Conservation (phyloP, 148 eudicot genomes). For the Pouteria glomerata region DNA sequence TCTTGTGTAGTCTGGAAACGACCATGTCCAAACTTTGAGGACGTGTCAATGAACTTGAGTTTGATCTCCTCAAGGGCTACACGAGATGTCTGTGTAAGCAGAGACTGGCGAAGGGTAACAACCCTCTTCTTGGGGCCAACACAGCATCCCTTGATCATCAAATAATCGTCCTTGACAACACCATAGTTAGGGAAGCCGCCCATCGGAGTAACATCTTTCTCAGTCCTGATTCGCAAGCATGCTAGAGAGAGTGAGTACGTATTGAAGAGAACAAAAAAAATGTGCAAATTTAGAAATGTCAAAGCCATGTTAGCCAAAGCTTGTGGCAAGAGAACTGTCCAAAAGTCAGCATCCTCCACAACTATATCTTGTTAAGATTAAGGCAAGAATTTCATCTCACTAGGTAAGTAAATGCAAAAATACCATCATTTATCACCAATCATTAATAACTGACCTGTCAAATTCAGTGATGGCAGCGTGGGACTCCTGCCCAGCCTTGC, state of each 20-base stretch:
- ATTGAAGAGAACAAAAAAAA: too few relatives aligned
- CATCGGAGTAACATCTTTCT: slow-evolving; percentile 83
- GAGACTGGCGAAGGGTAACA: slow-evolving; percentile 75
- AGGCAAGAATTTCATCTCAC: not conserved
- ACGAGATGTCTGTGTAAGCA: slow-evolving; percentile 79
- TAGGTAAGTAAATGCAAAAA: too few relatives aligned
- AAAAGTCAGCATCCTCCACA: not conserved
- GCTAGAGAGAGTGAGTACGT: too few relatives aligned
- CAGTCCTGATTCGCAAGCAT: slow-evolving; percentile 50
- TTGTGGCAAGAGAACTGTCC: too few relatives aligned
- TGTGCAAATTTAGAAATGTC: too few relatives aligned
- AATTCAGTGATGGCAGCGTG: slow-evolving; percentile 60
- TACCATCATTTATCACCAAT: too few relatives aligned
- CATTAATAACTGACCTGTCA: slow-evolving; percentile 61
- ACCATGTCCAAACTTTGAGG: slow-evolving; percentile 93
- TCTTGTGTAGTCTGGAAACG: slow-evolving; percentile 83
- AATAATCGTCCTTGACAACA: slow-evolving; percentile 75
- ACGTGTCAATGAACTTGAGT: slow-evolving; percentile 82
- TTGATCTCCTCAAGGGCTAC: slow-evolving; percentile 70
- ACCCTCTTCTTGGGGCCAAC: slow-evolving; percentile 90
- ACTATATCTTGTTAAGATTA: not conserved
- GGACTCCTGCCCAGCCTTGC: slow-evolving; percentile 53
- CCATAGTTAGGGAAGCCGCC: slow-evolving; percentile 97
- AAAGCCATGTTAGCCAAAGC: too few relatives aligned
- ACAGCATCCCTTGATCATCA: slow-evolving; percentile 78